Evolutionary conservation across 148 eudicot species (phyloP).

Genomic region (Amaranthus palmeri): DNA sequence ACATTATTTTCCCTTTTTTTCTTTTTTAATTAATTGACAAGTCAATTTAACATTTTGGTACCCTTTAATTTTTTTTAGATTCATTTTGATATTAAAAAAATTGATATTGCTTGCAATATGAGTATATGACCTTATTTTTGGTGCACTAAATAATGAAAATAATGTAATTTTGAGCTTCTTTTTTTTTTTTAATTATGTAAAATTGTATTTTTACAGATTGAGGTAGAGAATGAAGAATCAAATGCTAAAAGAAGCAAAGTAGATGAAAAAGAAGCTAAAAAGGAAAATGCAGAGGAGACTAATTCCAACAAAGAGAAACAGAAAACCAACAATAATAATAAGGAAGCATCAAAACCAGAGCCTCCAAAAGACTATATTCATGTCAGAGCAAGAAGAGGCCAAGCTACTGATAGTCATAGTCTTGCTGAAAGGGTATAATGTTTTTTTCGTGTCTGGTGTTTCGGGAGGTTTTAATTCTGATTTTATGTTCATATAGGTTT

Average conservation of each 20-base stretch:
- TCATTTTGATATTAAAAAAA: too few species aligned
- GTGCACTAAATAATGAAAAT: too few species aligned
- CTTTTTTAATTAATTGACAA: too few species aligned
- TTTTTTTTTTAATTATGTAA: too few species aligned
- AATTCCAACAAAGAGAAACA: constrained; percentile 9
- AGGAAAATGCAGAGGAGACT: constrained; percentile 19
- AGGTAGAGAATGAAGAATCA: constrained; percentile 29
- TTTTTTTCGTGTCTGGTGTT: neutral
- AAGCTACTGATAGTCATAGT: constrained; percentile 56
- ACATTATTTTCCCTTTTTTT: too few species aligned
- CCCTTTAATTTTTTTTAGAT: too few species aligned
- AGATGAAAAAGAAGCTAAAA: constrained; percentile 17
- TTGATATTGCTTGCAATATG: too few species aligned
- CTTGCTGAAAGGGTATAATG: constrained; percentile 61
- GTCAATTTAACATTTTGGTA: too few species aligned
- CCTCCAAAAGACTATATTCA: constrained; percentile 59
- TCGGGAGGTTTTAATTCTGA: too few species aligned
- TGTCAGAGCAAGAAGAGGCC: constrained; percentile 62
- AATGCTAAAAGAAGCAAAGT: constrained; percentile 41
- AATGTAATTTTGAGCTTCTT: too few species aligned
- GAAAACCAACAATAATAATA: constrained; percentile 3
- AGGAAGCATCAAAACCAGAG: constrained; percentile 32
- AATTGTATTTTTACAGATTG: constrained; percentile 23
- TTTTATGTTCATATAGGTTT: too few species aligned
- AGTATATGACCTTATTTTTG: too few species aligned